These are phyloP conservation scores for Endoconidiophora laricicola DNA, from an alignment of 2,329 filamentous ascomycete genomes.

Conservation along the genomic window DNA sequence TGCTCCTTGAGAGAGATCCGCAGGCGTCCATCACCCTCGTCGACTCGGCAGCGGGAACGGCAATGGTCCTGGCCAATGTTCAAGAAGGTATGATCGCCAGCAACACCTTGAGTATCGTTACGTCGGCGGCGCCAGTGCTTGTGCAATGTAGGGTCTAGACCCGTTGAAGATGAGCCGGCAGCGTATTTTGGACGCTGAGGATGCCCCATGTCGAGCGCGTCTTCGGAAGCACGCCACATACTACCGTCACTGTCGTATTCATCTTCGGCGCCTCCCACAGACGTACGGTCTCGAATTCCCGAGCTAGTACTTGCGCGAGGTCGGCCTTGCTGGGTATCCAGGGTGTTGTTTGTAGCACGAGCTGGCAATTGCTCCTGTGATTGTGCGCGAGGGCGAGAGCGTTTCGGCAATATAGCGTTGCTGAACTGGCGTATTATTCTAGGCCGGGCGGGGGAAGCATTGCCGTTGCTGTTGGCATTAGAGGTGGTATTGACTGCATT, in stretches of 20 bases:
- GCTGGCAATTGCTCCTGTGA: neutral
- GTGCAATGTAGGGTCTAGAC: neutral
- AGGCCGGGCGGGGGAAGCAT: neutral
- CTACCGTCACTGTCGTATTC: neutral
- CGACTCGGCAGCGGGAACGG: slow-evolving; percentile 46
- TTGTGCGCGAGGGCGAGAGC: neutral
- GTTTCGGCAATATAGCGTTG: neutral
- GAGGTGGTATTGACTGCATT: neutral
- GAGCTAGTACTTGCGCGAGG: neutral
- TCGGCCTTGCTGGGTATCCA: neutral
- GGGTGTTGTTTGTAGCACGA: neutral
- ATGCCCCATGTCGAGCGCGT: neutral
- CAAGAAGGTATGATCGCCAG: slow-evolving; percentile 23
- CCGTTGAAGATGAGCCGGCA: neutral
- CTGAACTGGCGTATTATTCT: neutral
- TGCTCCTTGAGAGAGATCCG: slow-evolving; percentile 58
- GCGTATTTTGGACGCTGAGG: neutral
- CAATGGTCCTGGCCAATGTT: slow-evolving; percentile 47
- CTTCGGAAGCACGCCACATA: slow-evolving; percentile 11
- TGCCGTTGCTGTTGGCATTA: neutral
- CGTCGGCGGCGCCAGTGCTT: neutral
- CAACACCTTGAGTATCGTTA: too few species aligned
- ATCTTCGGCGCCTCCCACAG: neutral
- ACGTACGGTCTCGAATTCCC: neutral
- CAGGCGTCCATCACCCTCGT: slow-evolving; percentile 47